Percentiles rank a stretch among this genome's conserved stretches.
phyloP scores from a whole-genome alignment of 1,139 yeast genomes.

The Diutina neorugosa region DNA sequence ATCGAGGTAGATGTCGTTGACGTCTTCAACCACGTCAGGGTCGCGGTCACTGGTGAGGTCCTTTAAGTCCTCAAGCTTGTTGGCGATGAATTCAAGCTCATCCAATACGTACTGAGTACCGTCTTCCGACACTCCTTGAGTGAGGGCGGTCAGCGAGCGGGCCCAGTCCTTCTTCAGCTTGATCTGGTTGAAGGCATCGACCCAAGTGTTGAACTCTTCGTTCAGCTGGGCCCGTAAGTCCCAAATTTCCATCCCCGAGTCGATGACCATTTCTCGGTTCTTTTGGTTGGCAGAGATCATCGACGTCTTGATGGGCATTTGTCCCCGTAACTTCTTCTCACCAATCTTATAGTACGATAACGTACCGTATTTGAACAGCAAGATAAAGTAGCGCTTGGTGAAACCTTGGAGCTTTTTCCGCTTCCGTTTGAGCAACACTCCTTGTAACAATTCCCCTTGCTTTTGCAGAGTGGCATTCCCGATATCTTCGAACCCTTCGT shows the following conservation, averaged over 20 bases:
- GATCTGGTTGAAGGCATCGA: conserved; percentile 54
- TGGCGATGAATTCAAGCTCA: background rate
- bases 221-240: conserved; percentile 56
- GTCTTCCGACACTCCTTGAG: background rate
- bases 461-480: conserved; percentile 21
- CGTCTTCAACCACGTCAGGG: background rate
- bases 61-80: background rate
- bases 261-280: conserved; percentile 63
- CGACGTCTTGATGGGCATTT: conserved; percentile 76
- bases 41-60: background rate
- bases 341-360: conserved; percentile 66
- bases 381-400: conserved; percentile 69
- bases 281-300: conserved; percentile 70
- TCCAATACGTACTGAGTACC: conserved; percentile 2
- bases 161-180: conserved; percentile 11
- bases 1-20: conserved; percentile 1
- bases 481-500: background rate
- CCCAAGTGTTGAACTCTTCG: conserved; percentile 72
- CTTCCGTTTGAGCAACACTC: conserved; percentile 61
- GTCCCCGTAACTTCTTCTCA: conserved; percentile 72
- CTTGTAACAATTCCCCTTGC: conserved; percentile 59
- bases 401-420: conserved; percentile 75
- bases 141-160: background rate
- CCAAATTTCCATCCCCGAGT: conserved; percentile 97
- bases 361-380: conserved; percentile 74